Conservation (phyloP, 2,329 filamentous ascomycete genomes). For the Fusarium neocosmosporiellum region DNA sequence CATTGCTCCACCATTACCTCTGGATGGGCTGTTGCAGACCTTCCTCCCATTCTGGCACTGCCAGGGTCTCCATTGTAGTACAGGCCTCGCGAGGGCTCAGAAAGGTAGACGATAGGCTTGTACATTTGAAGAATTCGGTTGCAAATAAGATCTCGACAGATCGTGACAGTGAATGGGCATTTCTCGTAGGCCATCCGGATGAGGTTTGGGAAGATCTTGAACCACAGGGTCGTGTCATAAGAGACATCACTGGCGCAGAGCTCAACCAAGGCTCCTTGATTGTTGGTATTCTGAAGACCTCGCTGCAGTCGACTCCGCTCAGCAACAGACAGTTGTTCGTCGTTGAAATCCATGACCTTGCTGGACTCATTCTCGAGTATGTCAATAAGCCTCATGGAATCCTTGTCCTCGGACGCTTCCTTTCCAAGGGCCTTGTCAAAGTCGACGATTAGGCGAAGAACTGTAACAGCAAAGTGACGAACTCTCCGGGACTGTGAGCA, state of each 20-base stretch:
- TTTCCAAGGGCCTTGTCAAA: conserved; percentile 92
- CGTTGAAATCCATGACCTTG: conserved; percentile 90
- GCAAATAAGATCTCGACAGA: conserved; percentile 92
- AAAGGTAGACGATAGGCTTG: conserved; percentile 80
- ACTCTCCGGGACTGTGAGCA: conserved; percentile 95
- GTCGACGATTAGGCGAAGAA: conserved; percentile 90
- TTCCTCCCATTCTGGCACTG: conserved; percentile 61
- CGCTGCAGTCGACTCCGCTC: conserved; percentile 93
- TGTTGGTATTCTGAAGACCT: conserved; percentile 85
- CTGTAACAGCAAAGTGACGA: conserved; percentile 89
- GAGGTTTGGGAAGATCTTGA: conserved; percentile 96
- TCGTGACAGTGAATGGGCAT: conserved; percentile 89
- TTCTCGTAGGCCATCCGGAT: conserved; percentile 90
- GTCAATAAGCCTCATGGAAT: conserved; percentile 82
- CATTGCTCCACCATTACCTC: conserved; percentile 95
- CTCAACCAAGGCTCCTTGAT: conserved; percentile 88
- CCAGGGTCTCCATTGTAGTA: conserved; percentile 71
- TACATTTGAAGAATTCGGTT: conserved; percentile 95
- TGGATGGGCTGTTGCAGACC: conserved; percentile 77
- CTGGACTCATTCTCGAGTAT: conserved; percentile 92
- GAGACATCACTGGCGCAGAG: conserved; percentile 95
- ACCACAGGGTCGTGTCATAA: conserved; percentile 96
- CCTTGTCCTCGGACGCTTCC: conserved; percentile 65
- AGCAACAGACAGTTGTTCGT: conserved; percentile 89
- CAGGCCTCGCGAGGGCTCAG: conserved; percentile 75